These are phyloP conservation scores for Tieghemostelium lacteum DNA, from an alignment of 78 protist species.

Conservation along the genomic window DNA sequence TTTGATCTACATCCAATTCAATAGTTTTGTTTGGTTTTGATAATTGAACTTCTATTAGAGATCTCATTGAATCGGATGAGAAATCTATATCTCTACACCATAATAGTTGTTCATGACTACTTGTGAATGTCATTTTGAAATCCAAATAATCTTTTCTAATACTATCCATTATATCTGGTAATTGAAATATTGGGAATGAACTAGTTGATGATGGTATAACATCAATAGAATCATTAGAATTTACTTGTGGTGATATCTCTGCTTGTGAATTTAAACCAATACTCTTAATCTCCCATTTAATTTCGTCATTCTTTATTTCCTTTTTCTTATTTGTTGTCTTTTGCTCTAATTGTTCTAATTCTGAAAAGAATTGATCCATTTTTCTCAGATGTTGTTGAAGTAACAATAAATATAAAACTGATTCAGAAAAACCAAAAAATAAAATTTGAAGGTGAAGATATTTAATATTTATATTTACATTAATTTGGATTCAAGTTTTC, in stretches of 20 bases:
- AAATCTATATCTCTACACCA: conserved; percentile 51
- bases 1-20: conserved; percentile 49
- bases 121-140: not conserved
- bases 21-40: conserved; percentile 45
- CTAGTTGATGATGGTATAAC: not conserved
- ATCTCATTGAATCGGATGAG: not conserved
- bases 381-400: too few relatives aligned
- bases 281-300: too few relatives aligned
- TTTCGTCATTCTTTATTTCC: too few relatives aligned
- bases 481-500: too few relatives aligned
- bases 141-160: not conserved
- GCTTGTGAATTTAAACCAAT: not conserved
- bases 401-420: too few relatives aligned
- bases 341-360: too few relatives aligned
- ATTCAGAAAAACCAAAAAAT: too few relatives aligned
- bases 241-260: not conserved
- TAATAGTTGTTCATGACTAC: not conserved
- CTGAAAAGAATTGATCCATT: too few relatives aligned
- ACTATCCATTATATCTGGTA: not conserved
- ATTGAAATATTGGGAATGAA: not conserved
- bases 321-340: too few relatives aligned
- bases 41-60: not conserved
- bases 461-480: too few relatives aligned
- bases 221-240: not conserved
- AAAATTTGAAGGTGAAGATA: too few relatives aligned